A percentile compares a stretch with the other conserved stretches of the same genome.
These are phyloP conservation scores for Phaeoacremonium minimum DNA, from an alignment of 2,329 filamentous ascomycete genomes.

Conservation along the genomic window DNA sequence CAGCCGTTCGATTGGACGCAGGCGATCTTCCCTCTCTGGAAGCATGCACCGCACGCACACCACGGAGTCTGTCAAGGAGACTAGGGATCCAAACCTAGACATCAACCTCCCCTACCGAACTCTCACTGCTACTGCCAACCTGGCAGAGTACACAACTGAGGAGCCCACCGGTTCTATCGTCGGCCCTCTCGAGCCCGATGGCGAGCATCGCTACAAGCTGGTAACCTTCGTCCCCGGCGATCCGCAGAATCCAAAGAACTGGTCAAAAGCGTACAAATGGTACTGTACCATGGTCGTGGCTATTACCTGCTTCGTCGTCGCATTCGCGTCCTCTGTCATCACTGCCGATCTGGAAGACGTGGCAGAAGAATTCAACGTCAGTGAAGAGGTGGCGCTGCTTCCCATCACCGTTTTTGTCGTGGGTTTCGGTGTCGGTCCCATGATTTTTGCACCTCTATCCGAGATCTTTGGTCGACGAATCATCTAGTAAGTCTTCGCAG, in stretches of 20 bases:
- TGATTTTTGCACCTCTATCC: constrained; percentile 74
- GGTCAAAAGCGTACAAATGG: constrained; percentile 76
- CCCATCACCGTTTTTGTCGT: constrained; percentile 74
- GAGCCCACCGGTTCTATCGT: constrained; percentile 58
- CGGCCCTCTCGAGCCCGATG: constrained; percentile 23
- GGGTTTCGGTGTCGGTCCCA: constrained; percentile 77
- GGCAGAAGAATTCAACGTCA: constrained; percentile 59
- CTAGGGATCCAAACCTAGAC: constrained; percentile 35
- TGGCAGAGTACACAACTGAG: constrained; percentile 65
- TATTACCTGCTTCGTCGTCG: constrained; percentile 69
- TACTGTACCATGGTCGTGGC: constrained; percentile 83
- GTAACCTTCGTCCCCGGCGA: constrained; percentile 66
- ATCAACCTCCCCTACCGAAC: constrained; percentile 62
- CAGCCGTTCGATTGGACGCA: background rate
- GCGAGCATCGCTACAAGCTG: constrained; percentile 40
- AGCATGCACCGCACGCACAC: constrained; percentile 8
- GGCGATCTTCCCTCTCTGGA: background rate
- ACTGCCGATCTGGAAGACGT: constrained; percentile 71
- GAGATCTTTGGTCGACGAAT: constrained; percentile 70
- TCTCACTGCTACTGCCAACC: constrained; percentile 53
- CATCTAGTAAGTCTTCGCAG: too few relatives aligned
- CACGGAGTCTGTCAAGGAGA: constrained; percentile 24
- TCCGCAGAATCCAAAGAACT: constrained; percentile 80
- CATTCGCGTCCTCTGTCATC: constrained; percentile 68
- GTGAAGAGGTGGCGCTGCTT: constrained; percentile 67